A percentile compares a stretch with the other conserved stretches of the same genome.
These are phyloP conservation scores for Macrophomina tecta DNA, from an alignment of 2,329 filamentous ascomycete species.

Conservation along the genomic window DNA sequence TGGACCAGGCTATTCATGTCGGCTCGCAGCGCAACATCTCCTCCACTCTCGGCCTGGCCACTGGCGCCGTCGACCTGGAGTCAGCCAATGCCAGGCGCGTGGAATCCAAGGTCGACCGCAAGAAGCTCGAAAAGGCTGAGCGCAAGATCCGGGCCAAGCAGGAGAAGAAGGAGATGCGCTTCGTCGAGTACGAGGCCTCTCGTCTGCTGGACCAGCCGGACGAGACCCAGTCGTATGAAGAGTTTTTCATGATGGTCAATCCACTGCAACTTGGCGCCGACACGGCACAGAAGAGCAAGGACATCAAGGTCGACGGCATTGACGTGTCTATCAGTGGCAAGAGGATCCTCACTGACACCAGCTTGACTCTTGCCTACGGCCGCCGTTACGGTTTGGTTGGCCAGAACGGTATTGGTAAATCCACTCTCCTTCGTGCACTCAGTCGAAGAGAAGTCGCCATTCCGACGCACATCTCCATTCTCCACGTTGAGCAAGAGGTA, in stretches of 20 bases:
- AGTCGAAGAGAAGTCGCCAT: slow-evolving; percentile 93
- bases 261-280: slow-evolving; percentile 84
- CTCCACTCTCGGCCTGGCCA: slow-evolving; percentile 86
- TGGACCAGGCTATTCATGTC: slow-evolving; percentile 95
- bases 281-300: slow-evolving; percentile 83
- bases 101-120: slow-evolving; percentile 95
- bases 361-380: slow-evolving; percentile 86
- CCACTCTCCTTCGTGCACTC: slow-evolving; percentile 89
- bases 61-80: slow-evolving; percentile 86
- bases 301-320: slow-evolving; percentile 96
- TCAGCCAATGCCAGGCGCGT: slow-evolving; percentile 92
- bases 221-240: slow-evolving; percentile 90
- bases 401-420: slow-evolving; percentile 92
- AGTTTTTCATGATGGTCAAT: slow-evolving; percentile 99
- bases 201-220: slow-evolving; percentile 83
- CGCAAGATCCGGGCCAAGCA: slow-evolving; percentile 97
- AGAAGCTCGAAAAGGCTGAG: slow-evolving; percentile 99
- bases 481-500: slow-evolving; percentile 98
- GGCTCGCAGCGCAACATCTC: slow-evolving; percentile 95
- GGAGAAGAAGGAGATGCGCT: slow-evolving; percentile 98
- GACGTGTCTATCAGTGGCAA: slow-evolving; percentile 90
- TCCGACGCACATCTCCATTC: slow-evolving; percentile 96
- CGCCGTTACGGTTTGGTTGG: slow-evolving; percentile 96
- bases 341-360: slow-evolving; percentile 90
- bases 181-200: slow-evolving; percentile 96